Evolutionary conservation across 1,139 yeast genomes (phyloP), one percentile per base, ranked within the genome.

Genomic region (Hyphopichia burtonii): DNA sequence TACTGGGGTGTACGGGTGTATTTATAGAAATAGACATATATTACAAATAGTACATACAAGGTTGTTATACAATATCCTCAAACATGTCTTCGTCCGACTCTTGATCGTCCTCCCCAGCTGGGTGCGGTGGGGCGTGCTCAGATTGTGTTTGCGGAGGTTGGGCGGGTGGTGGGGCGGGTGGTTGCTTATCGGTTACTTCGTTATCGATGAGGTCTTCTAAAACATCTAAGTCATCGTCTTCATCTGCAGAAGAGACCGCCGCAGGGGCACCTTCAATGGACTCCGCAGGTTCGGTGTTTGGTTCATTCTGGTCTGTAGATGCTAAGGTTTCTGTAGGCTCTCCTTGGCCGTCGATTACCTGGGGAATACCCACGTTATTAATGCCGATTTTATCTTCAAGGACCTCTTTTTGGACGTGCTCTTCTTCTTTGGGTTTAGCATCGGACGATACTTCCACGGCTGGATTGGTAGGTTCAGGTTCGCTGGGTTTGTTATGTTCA

Each of bases 1-100:
- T n/a, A n/a, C n/a, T n/a, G n/a, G n/a, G n/a, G n/a, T n/a, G 38
- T 25, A 22, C 25, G 25, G 36, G 12, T 25, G 28, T 25, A 25
- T 12, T 25, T 25, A 10, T 25, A 25, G 23, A 20, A 20, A 25
- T 25, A 25, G 4, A 25, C 23, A 25, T 25, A 11, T 25, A 25
- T 25, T 25, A 25, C n/a, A n/a, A n/a, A n/a, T 11, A 9, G 4
- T 25, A 25, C 28, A 25, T 8, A 25, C n/a, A 25, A 25, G 28
- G 12, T 11, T 25, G 8, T 25, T 27, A 23, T 8, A 23, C 38
- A 16, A 41, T 30, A 22, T 41, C 43, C 10, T 41, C 43, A 38
- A 41, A 38, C 36, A 35, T 20, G 17, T 41, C 43, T 14, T 41
- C 43, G 17, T 41, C 43, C 12, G 30, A 33, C n/a, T 41, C 40